Percentiles rank a stretch among this genome's conserved stretches.
phyloP scores from a whole-genome alignment of 805 yeast genomes.

The Cyberlindnera saturnus region DNA sequence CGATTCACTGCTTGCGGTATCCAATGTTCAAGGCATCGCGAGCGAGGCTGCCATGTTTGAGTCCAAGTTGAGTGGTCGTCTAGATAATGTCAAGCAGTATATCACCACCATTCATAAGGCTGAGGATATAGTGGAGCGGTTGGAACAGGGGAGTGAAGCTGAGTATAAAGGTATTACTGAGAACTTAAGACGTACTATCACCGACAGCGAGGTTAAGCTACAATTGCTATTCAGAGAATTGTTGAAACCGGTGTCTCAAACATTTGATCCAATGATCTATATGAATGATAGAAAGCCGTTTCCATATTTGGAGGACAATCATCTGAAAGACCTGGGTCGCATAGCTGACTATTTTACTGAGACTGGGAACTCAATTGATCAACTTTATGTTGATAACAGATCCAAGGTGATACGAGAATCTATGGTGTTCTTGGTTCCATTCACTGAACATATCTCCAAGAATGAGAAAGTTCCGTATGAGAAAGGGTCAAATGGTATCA shows the following conservation, averaged over 20 bases:
- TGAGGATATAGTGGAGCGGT: constrained; percentile 36
- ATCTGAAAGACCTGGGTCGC: constrained; percentile 31
- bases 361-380: constrained; percentile 24
- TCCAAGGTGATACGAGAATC: constrained; percentile 34
- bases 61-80: constrained; percentile 26
- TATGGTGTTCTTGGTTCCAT: constrained; percentile 40
- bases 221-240: constrained; percentile 42
- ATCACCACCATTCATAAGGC: constrained; percentile 38
- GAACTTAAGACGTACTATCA: constrained; percentile 50
- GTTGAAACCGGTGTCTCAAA: constrained; percentile 32
- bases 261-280: constrained; percentile 40
- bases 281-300: constrained; percentile 35
- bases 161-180: constrained; percentile 65
- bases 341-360: constrained; percentile 42
- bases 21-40: constrained; percentile 44
- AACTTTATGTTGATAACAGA: constrained; percentile 37
- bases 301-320: constrained; percentile 32
- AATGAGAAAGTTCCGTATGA: constrained; percentile 46
- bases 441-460: constrained; percentile 34
- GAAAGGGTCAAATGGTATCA: constrained; percentile 56
- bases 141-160: constrained; percentile 15
- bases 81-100: constrained; percentile 29
- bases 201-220: constrained; percentile 50
- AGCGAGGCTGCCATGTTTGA: constrained; percentile 39
- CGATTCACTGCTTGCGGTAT: constrained; percentile 41